Evolutionary conservation across 1,139 yeast genomes (phyloP), one percentile per base, ranked within the genome.

Genomic region (Blastobotrys proliferans): DNA sequence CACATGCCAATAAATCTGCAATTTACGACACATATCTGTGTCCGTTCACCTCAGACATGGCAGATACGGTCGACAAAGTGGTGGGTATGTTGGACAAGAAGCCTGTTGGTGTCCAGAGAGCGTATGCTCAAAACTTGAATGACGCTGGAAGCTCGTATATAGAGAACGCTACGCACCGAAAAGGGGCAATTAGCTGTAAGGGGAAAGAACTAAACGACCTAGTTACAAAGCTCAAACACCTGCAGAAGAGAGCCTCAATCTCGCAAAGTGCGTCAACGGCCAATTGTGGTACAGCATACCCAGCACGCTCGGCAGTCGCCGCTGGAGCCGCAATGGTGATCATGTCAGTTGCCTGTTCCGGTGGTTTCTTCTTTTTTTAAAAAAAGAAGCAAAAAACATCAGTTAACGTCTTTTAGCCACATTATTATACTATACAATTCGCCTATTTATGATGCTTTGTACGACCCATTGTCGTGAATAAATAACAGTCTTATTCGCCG

Each of bases 401-500:
- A 16, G 19, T 5, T 8, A 16, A n/a, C 17, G 21, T 30, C n/a
- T 30, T 30, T 6, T 6, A 4, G 6, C n/a, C 10, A 6, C 13
- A 22, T 22, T 11, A 16, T 9, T 3, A 26, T 32, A 17, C 44
- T 45, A 57, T 2, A 62, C 54, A 3, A 60, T 24, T 6, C 59
- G 51, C 18, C 61, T 61, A 44, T 59, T 61, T 17, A 63, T 60
- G 28, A 63, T 48, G 39, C 62, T 54, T 35, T 61, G 65, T 13
- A 60, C 51, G 25, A 63, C 48, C 67, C 67, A 63, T 31, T 61
- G 61, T 6, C 57, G 52, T 33, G 49, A 53, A 41, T 54, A 53
- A 14, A 38, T 41, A 28, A 51, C 37, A 14, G 19, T 28, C 5
- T 18, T 8, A 18, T 20, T 18, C 27, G 22, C n/a, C n/a, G 10